Conservation (phyloP, 768 basidiomycete genomes). For the Xerocomellus intermedius region DNA sequence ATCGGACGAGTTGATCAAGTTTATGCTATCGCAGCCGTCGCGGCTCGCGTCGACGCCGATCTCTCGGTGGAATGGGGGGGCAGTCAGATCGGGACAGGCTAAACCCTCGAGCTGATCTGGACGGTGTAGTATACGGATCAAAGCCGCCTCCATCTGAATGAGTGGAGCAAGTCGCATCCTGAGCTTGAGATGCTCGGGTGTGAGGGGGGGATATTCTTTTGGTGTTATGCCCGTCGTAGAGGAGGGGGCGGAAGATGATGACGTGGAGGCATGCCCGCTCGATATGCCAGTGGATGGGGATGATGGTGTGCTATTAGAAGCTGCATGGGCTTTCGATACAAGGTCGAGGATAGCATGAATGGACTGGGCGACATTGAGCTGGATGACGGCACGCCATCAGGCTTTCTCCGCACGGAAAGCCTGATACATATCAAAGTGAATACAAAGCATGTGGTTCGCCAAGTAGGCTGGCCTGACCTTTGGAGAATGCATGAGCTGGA, state of each 20-base stretch:
- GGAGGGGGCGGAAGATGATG: slow-evolving; percentile 14
- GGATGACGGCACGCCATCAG: slow-evolving; percentile 79
- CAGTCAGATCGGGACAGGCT: slow-evolving; percentile 18
- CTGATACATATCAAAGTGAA: slow-evolving; percentile 50
- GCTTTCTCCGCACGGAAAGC: slow-evolving; percentile 75
- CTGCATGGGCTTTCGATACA: slow-evolving; percentile 34
- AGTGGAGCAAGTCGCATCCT: slow-evolving; percentile 64
- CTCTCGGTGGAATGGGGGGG: slow-evolving; percentile 37
- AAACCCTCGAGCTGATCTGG: slow-evolving; percentile 42
- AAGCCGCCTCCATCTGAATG: slow-evolving; percentile 63
- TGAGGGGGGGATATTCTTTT: slow-evolving; percentile 39
- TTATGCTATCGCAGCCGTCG: slow-evolving; percentile 39
- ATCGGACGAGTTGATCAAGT: slow-evolving; percentile 51
- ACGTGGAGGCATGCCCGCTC: slow-evolving; percentile 7
- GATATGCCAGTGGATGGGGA: slow-evolving; percentile 19
- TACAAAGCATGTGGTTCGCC: neutral
- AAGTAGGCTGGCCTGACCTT: slow-evolving; percentile 36
- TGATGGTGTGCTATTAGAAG: slow-evolving; percentile 20
- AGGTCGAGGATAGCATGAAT: slow-evolving; percentile 70
- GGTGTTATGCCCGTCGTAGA: slow-evolving; percentile 21
- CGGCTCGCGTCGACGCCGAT: slow-evolving; percentile 53
- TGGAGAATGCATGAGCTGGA: slow-evolving; percentile 63
- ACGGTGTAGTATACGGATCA: slow-evolving; percentile 69
- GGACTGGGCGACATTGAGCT: slow-evolving; percentile 78
- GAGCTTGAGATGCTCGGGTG: slow-evolving; percentile 54